Percentiles rank a stretch among this genome's conserved stretches.
phyloP scores from a whole-genome alignment of 805 yeast species.

The Barnettozyma wickerhamii region DNA sequence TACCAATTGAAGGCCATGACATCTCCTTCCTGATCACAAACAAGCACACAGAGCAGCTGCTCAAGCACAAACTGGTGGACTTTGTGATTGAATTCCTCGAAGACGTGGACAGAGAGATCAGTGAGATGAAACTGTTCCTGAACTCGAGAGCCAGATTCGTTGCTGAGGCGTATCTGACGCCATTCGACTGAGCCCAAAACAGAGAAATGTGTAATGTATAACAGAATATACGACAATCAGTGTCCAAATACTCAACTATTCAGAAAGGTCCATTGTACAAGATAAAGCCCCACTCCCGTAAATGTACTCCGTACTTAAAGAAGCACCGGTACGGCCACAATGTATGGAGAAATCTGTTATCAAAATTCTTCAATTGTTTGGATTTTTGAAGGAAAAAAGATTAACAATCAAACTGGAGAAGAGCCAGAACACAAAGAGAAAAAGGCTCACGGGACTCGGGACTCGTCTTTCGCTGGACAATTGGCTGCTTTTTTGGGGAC shows the following conservation, averaged over 20 bases:
- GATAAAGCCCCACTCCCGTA: no score
- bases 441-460: no score
- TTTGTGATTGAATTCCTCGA: slow-evolving; percentile 98
- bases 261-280: background rate
- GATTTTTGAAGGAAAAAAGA: no score
- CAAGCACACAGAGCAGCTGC: slow-evolving; percentile 92
- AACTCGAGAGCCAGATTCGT: slow-evolving; percentile 97
- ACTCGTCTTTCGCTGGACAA: no score
- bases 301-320: no score
- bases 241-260: no score
- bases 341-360: background rate
- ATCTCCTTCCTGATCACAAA: slow-evolving; percentile 91
- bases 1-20: slow-evolving; percentile 87
- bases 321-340: background rate
- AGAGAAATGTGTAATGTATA: background rate
- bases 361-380: no score
- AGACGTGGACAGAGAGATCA: slow-evolving; percentile 96
- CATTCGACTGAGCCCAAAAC: slow-evolving; percentile 53
- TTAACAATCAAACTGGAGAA: background rate
- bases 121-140: slow-evolving; percentile 95
- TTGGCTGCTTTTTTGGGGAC: no score
- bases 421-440: no score
- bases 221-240: background rate
- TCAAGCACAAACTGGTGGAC: slow-evolving; percentile 92
- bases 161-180: slow-evolving; percentile 92